Percentiles rank a stretch among this genome's conserved stretches.
phyloP scores from a whole-genome alignment of 768 basidiomycete genomes.

The Podaxis carcinomalis region DNA sequence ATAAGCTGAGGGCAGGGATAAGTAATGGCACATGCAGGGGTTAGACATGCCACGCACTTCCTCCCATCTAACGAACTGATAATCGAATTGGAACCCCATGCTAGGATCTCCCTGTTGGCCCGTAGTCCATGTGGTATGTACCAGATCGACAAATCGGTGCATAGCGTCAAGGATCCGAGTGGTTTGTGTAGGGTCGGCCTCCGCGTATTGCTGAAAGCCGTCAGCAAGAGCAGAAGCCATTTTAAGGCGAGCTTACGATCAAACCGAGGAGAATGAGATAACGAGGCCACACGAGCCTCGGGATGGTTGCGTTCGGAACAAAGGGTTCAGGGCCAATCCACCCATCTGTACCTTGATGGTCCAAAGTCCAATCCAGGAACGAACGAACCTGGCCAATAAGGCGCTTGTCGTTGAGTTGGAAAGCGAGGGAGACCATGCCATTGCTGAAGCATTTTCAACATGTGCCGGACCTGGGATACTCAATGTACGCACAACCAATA shows the following conservation, averaged over 20 bases:
- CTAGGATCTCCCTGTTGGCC: slow-evolving; percentile 29
- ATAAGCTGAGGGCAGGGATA: slow-evolving; percentile 21
- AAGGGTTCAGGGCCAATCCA: slow-evolving; percentile 40
- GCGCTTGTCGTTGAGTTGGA: slow-evolving; percentile 32
- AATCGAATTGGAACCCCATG: slow-evolving; percentile 37
- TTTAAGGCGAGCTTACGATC: slow-evolving; percentile 22
- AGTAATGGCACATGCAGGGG: background rate
- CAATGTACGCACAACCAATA: slow-evolving; percentile 37
- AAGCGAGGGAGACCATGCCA: slow-evolving; percentile 37
- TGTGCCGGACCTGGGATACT: background rate
- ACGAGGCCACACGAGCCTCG: slow-evolving; percentile 38
- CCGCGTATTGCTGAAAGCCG: slow-evolving; percentile 34
- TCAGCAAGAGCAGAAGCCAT: background rate
- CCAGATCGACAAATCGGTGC: slow-evolving; percentile 31
- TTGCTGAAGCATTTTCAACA: slow-evolving; percentile 22
- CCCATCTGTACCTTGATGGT: slow-evolving; percentile 32
- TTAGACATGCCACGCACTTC: slow-evolving; percentile 22
- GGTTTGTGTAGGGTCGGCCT: slow-evolving; percentile 33
- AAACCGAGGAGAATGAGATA: slow-evolving; percentile 35
- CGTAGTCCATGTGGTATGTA: slow-evolving; percentile 30
- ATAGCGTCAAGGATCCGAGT: slow-evolving; percentile 33
- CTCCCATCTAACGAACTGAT: slow-evolving; percentile 40
- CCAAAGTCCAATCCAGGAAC: slow-evolving; percentile 36
- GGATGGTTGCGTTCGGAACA: slow-evolving; percentile 30
- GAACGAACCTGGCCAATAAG: slow-evolving; percentile 33